These are phyloP conservation scores for Vigna unguiculata DNA, from an alignment of 306 rosid genomes.

Conservation along the genomic window DNA sequence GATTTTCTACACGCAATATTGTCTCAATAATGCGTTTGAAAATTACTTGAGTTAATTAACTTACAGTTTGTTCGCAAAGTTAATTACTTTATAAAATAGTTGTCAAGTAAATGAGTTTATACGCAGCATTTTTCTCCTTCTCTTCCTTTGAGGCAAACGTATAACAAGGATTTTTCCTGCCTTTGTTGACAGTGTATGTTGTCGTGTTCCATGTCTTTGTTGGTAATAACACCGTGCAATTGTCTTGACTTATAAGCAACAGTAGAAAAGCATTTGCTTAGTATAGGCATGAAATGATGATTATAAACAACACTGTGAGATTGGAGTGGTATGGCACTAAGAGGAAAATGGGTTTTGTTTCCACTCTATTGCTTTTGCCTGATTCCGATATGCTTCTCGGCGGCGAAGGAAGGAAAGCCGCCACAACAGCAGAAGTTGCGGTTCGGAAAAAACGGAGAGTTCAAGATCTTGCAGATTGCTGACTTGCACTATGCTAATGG, in stretches of 20 bases:
- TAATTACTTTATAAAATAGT: no score
- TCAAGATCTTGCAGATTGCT: constrained; percentile 86
- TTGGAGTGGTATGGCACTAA: not conserved
- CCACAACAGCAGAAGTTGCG: constrained; percentile 48
- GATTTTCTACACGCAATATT: no score
- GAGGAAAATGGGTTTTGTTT: constrained; percentile 26
- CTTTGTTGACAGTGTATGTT: not conserved
- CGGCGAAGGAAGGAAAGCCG: constrained; percentile 34
- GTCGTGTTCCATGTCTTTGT: not conserved
- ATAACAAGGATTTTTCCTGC: not conserved
- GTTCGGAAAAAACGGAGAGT: constrained; percentile 64
- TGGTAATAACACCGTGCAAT: not conserved
- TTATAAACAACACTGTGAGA: no score
- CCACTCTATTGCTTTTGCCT: constrained; percentile 1
- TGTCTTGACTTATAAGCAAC: not conserved
- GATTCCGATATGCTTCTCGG: constrained; percentile 45
- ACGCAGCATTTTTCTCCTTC: no score
- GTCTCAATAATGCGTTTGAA: no score
- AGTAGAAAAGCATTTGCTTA: not conserved
- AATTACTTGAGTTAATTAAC: no score
- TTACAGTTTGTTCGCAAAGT: no score
- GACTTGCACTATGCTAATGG: constrained; percentile 86
- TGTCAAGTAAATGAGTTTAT: no score
- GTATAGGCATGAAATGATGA: not conserved
- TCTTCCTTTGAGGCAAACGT: no score